Base-by-base conservation (phyloP, 2,329 filamentous ascomycete genomes). In the Boeremia exigua region DNA sequence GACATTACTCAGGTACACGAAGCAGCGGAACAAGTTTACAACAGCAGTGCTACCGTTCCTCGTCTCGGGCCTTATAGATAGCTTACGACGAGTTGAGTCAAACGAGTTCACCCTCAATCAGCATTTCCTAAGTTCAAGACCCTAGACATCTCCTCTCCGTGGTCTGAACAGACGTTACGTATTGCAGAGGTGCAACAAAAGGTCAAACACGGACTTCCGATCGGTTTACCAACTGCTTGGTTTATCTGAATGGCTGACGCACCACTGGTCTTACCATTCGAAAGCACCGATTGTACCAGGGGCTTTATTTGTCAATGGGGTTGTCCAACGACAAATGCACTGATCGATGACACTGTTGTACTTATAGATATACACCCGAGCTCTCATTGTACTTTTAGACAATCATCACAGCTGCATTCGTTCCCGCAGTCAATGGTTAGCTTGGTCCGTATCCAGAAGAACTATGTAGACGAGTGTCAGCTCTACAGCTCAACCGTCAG, bases 351-450 rank as follows among this genome's bases (percentile, higher is more conserved):
- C 23, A 29, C 34, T 6, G 32, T 32, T 30, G 42, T 50, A 39
- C 23, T 15, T 25, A n/a, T 38, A 32, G 7, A 39, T 23, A 48
- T 29, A 32, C 25, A 2, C 25, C 25, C 33, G 30, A 12, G 40
- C 7, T 49, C 17, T 15, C 12, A 50, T 7, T 17, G 23, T 38
- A 25, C 29, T 10, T 11, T 4, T n/a, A 12, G 30, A 15, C 15
- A 14, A 17, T n/a, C n/a, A 29, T 12, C 28, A 28, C 11, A 28
- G 9, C 14, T 15, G 11, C 42, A 27, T 42, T 23, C 19, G 6
- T 4, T 49, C 40, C 40, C 29, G 30, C 46, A 53, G 39, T 48
- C 38, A 46, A 32, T 15, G 32, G 49, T 33, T 44, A 46, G 17
- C 33, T 33, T 39, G 48, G 32, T 53, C 39, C 30, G 2, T 6